Conservation (phyloP, 768 basidiomycete genomes). For the Rossbeevera mucosa region DNA sequence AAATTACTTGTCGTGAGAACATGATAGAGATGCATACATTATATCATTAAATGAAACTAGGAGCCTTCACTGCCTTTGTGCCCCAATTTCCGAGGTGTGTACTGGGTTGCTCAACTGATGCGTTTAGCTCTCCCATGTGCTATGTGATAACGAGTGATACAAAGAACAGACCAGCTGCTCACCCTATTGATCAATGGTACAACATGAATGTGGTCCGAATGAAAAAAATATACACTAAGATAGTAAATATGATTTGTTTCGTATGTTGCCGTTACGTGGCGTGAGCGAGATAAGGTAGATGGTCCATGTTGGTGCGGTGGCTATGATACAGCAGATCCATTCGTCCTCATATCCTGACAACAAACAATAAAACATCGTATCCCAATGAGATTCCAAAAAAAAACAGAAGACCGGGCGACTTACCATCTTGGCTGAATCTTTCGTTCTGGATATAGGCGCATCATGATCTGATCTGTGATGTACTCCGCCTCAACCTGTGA, state of each 20-base stretch:
- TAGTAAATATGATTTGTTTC: conserved; percentile 11
- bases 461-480: conserved; percentile 33
- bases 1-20: neutral
- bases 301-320: conserved; percentile 3
- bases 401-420: conserved; percentile 1
- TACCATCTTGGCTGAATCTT: conserved; percentile 32
- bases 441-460: conserved; percentile 32
- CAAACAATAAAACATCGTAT: too few relatives aligned
- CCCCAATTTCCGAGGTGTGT: neutral
- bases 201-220: conserved; percentile 4
- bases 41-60: neutral
- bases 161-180: conserved; percentile 18
- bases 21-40: neutral
- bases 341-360: neutral
- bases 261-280: neutral
- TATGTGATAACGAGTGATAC: neutral
- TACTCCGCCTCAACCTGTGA: conserved; percentile 31
- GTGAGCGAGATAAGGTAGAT: conserved; percentile 9
- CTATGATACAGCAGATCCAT: neutral
- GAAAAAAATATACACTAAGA: conserved; percentile 20
- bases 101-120: neutral
- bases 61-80: neutral
- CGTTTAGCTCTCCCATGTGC: neutral
- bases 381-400: neutral
- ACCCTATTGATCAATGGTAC: conserved; percentile 8